These are phyloP conservation scores for Neurospora sp. DNA, from an alignment of 2,329 filamentous ascomycete genomes.

Conservation along the genomic window DNA sequence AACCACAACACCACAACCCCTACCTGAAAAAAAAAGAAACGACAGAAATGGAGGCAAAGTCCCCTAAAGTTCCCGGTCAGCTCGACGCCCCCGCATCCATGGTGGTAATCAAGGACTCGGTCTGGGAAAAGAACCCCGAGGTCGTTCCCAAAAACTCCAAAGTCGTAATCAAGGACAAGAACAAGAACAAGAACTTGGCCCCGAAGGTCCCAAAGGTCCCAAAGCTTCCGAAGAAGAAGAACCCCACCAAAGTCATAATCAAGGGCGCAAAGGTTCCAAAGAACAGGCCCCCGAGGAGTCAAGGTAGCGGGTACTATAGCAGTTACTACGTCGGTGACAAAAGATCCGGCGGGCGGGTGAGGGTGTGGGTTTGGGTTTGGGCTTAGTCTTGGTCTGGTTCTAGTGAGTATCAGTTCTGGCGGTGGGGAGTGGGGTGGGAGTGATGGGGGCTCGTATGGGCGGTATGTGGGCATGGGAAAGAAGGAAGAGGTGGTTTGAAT, in stretches of 20 bases:
- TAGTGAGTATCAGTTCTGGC: too few species aligned
- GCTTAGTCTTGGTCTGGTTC: not conserved
- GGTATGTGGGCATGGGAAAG: too few species aligned
- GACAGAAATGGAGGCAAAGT: not conserved
- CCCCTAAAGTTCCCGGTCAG: not conserved
- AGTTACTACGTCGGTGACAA: not conserved
- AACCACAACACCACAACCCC: too few species aligned
- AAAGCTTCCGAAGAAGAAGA: not conserved
- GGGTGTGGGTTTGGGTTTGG: not conserved
- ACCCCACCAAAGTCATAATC: not conserved
- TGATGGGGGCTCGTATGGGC: too few species aligned
- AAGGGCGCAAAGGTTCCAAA: not conserved
- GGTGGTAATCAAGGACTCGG: not conserved
- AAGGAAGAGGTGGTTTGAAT: too few species aligned
- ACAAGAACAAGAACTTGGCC: not conserved
- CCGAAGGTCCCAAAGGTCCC: too few species aligned
- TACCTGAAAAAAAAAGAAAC: not conserved
- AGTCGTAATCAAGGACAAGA: not conserved
- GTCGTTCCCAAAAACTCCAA: not conserved
- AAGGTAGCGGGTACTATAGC: not conserved
- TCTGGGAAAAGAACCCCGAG: not conserved
- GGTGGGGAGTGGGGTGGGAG: too few species aligned
- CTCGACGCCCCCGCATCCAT: not conserved
- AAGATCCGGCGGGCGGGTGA: not conserved
- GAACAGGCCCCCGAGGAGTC: not conserved